Conservation (phyloP, 1,139 yeast species). For the Suhomyces anneliseae region DNA sequence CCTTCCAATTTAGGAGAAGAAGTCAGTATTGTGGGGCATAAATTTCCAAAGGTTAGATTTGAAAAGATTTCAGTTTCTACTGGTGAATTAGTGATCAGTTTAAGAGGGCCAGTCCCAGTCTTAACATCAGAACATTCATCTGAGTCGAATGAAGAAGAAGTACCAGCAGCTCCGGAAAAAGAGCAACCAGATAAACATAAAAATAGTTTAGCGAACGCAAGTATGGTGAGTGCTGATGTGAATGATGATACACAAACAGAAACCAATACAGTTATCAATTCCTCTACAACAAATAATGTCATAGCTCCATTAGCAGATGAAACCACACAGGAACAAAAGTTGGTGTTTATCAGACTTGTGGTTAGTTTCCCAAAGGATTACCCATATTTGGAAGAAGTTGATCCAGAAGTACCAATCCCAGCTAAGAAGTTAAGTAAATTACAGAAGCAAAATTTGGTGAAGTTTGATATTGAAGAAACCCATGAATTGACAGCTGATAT, state of each 20-base stretch:
- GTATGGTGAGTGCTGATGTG: slow-evolving; percentile 4
- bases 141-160: slow-evolving; percentile 7
- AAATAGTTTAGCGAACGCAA: slow-evolving; percentile 4
- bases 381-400: slow-evolving; percentile 56
- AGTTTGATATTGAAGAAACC: slow-evolving; percentile 75
- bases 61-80: slow-evolving; percentile 87
- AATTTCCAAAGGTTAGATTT: slow-evolving; percentile 82
- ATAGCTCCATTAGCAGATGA: slow-evolving; percentile 9
- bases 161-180: background rate
- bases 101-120: slow-evolving; percentile 72
- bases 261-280: slow-evolving; percentile 2
- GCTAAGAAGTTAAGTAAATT: slow-evolving; percentile 22
- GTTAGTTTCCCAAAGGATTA: slow-evolving; percentile 69
- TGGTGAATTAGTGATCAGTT: slow-evolving; percentile 71
- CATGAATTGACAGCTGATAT: slow-evolving; percentile 57
- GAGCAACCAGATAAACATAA: slow-evolving; percentile 3
- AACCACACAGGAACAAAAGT: slow-evolving; percentile 42
- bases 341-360: slow-evolving; percentile 69
- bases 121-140: slow-evolving; percentile 1
- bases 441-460: slow-evolving; percentile 27
- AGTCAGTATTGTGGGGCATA: slow-evolving; percentile 84
- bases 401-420: slow-evolving; percentile 23
- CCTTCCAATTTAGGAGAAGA: slow-evolving; percentile 87
- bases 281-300: background rate
- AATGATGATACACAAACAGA: slow-evolving; percentile 3